Percentiles rank a stretch among this genome's conserved stretches.
phyloP scores from a whole-genome alignment of 2,329 filamentous ascomycete species.

The Tolypocladium nubicola region DNA sequence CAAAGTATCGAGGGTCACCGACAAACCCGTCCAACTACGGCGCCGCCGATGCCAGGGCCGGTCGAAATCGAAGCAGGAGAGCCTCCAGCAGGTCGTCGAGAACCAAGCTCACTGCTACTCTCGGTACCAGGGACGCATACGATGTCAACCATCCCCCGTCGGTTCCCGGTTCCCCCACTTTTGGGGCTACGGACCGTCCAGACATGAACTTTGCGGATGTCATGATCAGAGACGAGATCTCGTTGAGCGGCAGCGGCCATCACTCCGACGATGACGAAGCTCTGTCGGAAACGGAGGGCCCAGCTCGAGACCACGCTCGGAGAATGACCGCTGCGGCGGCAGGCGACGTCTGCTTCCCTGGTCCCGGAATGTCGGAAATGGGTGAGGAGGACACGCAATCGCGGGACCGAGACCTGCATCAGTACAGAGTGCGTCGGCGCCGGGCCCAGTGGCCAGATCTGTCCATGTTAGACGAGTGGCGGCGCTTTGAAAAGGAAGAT shows the following conservation, averaged over 20 bases:
- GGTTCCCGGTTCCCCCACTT: slow-evolving; percentile 48
- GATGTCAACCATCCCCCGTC: slow-evolving; percentile 62
- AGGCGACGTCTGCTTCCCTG: slow-evolving; percentile 88
- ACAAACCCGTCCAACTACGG: slow-evolving; percentile 27
- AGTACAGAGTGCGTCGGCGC: slow-evolving; percentile 41
- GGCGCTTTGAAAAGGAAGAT: slow-evolving; percentile 72
- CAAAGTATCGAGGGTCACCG: slow-evolving; percentile 11
- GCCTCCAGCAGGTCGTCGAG: slow-evolving; percentile 42
- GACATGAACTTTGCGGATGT: slow-evolving; percentile 56
- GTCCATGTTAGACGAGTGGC: slow-evolving; percentile 78
- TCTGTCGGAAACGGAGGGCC: slow-evolving; percentile 16
- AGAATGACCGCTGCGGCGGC: slow-evolving; percentile 56
- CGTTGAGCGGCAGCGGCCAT: slow-evolving; percentile 21
- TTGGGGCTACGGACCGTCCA: slow-evolving; percentile 36
- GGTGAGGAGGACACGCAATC: slow-evolving; percentile 61
- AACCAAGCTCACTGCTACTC: slow-evolving; percentile 25
- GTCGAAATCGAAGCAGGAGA: slow-evolving; percentile 29
- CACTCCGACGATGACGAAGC: slow-evolving; percentile 20
- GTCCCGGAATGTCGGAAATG: slow-evolving; percentile 60
- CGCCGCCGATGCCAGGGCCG: slow-evolving; percentile 24
- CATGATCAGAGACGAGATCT: slow-evolving; percentile 58
- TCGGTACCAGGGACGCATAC: slow-evolving; percentile 33
- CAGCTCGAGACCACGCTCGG: slow-evolving; percentile 14
- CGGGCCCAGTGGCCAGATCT: slow-evolving; percentile 80
- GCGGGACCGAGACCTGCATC: slow-evolving; percentile 27